Evolutionary conservation across 768 basidiomycete genomes (phyloP), one percentile per base, ranked within the genome.

Genomic region (Rhizopogon roseolus): DNA sequence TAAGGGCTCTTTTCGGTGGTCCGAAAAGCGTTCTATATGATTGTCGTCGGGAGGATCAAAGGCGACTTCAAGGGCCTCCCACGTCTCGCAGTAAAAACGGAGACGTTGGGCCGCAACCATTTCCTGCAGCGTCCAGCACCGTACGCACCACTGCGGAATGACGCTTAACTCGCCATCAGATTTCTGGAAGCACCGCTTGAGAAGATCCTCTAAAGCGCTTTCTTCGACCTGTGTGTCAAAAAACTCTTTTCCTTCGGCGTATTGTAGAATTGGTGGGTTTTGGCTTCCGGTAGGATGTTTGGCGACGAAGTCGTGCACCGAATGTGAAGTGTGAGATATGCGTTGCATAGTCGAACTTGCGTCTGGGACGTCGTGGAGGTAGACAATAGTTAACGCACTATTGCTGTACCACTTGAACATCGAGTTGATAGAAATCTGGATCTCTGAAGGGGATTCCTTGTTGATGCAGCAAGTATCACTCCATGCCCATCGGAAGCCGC

Each of bases 121-220:
- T 48, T 66, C 64, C 36, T 66, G 64, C 37, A 66, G 57, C 5
- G 64, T 66, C 65, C 64, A 66, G 2, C 63, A 65, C 38, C 64
- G 58, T 16, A 50, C 57, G 9, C 60, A 56, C 64, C 64, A 65
- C 8, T 39, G 8, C 0, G 62, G 62, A 14, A 52, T 32, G 17
- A 16, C 49, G 3, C 54, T 54, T 14, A 5, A 41, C 17, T 5
- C 8, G 40, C 50, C 43, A 37, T 27, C 37, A 4, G 41, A 45
- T 25, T 16, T 14, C 3, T 43, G 46, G 28, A 63, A 64, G n/a
- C 44, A 41, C 3, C 51, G 17, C 0, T 6, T 10, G 42, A 66
- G 54, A 39, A 60, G 62, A 2, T 29, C 25, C 39, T 54, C 29
- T 19, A 66, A 28, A 9, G 50, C 19, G 4, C 45, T 11, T 7